phyloP scores from a whole-genome alignment of 768 basidiomycete genomes.

The Suillus variegatus region DNA sequence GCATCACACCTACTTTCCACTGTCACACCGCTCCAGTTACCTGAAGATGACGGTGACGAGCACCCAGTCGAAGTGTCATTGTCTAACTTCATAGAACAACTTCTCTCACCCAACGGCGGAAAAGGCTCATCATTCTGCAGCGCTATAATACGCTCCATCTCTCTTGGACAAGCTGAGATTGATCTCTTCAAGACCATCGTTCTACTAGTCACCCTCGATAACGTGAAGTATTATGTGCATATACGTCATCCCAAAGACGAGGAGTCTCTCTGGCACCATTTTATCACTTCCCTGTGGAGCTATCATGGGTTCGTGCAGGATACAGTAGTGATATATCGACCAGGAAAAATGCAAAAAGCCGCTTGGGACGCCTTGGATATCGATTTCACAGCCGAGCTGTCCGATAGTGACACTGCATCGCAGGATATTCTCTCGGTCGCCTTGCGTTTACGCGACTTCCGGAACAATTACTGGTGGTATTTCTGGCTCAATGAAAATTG shows the following conservation, averaged over 20 bases:
- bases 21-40: background rate
- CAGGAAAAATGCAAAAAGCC: background rate
- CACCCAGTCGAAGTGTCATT: background rate
- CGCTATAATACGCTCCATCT: background rate
- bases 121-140: background rate
- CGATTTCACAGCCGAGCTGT: background rate
- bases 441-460: background rate
- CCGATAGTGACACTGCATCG: background rate
- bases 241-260: background rate
- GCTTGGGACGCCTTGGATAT: background rate
- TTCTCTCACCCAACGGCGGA: background rate
- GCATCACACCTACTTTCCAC: background rate
- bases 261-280: background rate
- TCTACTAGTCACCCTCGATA: background rate
- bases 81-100: slow-evolving; percentile 1
- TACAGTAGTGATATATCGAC: background rate
- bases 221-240: background rate
- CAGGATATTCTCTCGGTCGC: background rate
- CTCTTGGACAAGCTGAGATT: background rate
- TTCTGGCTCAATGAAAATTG: slow-evolving; percentile 4
- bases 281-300: background rate
- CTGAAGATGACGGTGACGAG: background rate
- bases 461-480: background rate
- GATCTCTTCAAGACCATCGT: background rate
- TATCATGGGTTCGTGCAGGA: background rate